phyloP scores from a whole-genome alignment of 208 protist genomes.

The Crithidia thermophila region DNA sequence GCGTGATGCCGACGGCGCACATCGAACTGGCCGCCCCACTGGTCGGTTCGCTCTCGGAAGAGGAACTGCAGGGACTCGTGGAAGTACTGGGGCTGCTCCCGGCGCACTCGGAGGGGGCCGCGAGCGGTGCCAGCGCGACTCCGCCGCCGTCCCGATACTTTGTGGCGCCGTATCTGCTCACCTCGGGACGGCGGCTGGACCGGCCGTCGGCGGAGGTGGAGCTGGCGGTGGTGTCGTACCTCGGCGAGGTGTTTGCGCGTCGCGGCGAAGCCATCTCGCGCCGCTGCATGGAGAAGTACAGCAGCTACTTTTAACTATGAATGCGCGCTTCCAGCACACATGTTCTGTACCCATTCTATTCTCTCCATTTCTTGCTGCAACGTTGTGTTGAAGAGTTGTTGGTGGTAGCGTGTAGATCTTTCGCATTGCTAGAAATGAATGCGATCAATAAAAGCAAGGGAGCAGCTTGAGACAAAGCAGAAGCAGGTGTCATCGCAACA shows the following conservation, averaged over 20 bases:
- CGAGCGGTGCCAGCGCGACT: neutral
- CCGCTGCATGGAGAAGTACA: constrained; percentile 52
- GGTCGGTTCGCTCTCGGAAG: constrained; percentile 38
- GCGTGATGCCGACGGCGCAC: constrained; percentile 58
- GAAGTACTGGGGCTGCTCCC: constrained; percentile 59
- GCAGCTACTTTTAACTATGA: constrained; percentile 37
- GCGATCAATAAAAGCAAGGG: too few relatives aligned
- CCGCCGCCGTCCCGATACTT: constrained; percentile 31
- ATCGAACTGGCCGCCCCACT: constrained; percentile 72
- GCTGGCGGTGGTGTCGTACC: constrained; percentile 67
- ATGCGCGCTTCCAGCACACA: neutral
- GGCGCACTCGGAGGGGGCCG: neutral
- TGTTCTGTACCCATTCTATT: too few relatives aligned
- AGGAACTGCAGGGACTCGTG: constrained; percentile 62
- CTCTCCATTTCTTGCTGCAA: constrained; percentile 10
- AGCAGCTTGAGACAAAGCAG: too few relatives aligned
- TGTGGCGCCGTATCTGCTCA: constrained; percentile 48
- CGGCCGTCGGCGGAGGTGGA: constrained; percentile 75
- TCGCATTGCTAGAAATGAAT: too few relatives aligned
- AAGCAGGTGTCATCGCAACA: too few relatives aligned
- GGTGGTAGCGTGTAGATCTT: too few relatives aligned
- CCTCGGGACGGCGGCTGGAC: constrained; percentile 67
- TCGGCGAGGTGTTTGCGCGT: constrained; percentile 62
- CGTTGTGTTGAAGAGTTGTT: too few relatives aligned
- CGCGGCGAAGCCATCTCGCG: constrained; percentile 58